Evolutionary conservation across 257 asterid genomes (phyloP), one percentile per base, ranked within the genome.

Genomic region (Forsythia viridissima): DNA sequence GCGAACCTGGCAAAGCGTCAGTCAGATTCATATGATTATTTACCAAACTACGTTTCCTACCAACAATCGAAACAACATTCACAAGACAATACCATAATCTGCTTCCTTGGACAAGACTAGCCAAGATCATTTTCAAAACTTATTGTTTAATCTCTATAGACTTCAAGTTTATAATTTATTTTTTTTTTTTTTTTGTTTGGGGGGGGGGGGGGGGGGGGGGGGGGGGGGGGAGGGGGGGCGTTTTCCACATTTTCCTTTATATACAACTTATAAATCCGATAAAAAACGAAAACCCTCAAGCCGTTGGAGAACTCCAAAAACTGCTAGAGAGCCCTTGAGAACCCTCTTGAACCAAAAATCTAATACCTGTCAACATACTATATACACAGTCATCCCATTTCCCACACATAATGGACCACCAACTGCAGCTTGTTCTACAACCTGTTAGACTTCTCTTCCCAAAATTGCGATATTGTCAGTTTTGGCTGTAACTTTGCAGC

Each of bases 361-460:
- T 36, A 42, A 48, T 52, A 57, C 63, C 74, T 41, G 73, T 55
- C 75, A 69, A 68, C 74, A 44, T 61, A 48, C 79, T 84, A 82
- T 84, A 61, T 80, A 87, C 83, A 80, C 41, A 80, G 71, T 55
- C 76, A 80, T 72, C 52, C 82, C 61, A 55, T 4, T 72, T 79
- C 72, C 86, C 82, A 82, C 65, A 74, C 71, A 85, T 30, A 71
- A 39, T 71, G 38, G 81, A 71, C 74, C 76, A 42, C 80, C 76
- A 55, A 67, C 73, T 74, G 46, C 40, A 44, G 48, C 66, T 69
- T 74, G 72, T 86, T 83, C 86, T 85, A 81, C 75, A 81, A 71
- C 36, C 80, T 43, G 82, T 85, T 72, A 83, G 77, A 73, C 61
- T 16, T 75, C 73, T 84, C 83, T 81, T 78, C 84, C 79, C 83